These are phyloP conservation scores for Erodium trifolium DNA, from an alignment of 441 rosid genomes.

Conservation along the genomic window DNA sequence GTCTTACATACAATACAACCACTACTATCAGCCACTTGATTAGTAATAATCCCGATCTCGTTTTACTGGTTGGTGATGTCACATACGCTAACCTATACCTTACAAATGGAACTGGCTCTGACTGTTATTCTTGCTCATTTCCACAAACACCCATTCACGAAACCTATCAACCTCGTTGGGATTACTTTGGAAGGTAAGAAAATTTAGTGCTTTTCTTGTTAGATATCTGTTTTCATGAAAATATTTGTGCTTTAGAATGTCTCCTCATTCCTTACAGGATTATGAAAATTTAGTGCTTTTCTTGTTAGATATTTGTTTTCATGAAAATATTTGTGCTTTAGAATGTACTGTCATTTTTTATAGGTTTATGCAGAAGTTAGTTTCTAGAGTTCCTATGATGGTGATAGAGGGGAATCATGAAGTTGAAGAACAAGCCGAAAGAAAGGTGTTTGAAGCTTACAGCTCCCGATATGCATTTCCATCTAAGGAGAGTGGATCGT, in stretches of 20 bases:
- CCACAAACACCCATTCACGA: constrained; percentile 40
- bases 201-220: not conserved
- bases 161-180: constrained; percentile 65
- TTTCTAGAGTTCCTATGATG: constrained; percentile 45
- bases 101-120: constrained; percentile 49
- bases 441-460: constrained; percentile 42
- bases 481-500: constrained; percentile 46
- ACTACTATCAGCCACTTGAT: constrained; percentile 35
- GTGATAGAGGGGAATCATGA: constrained; percentile 56
- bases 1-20: constrained; percentile 49
- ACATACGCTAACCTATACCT: constrained; percentile 46
- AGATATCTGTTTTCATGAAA: not conserved
- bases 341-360: no score
- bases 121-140: constrained; percentile 48
- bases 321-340: not conserved
- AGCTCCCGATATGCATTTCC: constrained; percentile 54
- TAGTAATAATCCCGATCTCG: constrained; percentile 40
- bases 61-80: constrained; percentile 46
- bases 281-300: not conserved
- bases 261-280: constrained; percentile 14
- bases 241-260: not conserved
- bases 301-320: not conserved
- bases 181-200: constrained; percentile 55
- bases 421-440: constrained; percentile 42
- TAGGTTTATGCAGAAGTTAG: constrained; percentile 44